Evolutionary conservation across 1,284 basidiomycete genomes (phyloP).

Genomic region (Ceratobasidium sp.): DNA sequence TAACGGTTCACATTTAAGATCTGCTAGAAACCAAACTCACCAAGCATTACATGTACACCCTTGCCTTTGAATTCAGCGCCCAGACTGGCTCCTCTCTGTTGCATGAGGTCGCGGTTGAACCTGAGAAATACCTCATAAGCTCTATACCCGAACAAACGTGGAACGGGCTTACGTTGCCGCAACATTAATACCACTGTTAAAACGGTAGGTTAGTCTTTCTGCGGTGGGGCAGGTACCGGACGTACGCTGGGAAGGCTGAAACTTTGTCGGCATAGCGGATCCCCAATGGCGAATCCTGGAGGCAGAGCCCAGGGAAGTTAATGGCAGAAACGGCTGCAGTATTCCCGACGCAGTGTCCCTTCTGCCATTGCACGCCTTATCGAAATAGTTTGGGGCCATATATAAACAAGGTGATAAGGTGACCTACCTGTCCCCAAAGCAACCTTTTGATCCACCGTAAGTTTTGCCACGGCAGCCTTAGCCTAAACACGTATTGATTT

Average conservation of each 20-base stretch:
- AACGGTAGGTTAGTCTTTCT: not conserved
- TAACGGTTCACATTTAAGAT: not conserved
- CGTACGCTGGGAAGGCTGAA: conserved; percentile 77
- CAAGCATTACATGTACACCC: conserved; percentile 74
- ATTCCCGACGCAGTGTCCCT: conserved; percentile 75
- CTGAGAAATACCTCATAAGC: conserved; percentile 51
- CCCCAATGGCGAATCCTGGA: conserved; percentile 70
- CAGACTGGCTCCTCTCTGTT: conserved; percentile 72
- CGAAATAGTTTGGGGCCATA: conserved; percentile 22
- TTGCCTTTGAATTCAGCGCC: conserved; percentile 79
- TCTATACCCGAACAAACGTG: not conserved
- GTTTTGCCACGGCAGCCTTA: conserved; percentile 62
- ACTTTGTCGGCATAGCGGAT: conserved; percentile 73
- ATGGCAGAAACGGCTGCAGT: conserved; percentile 71
- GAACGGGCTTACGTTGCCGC: conserved; percentile 68
- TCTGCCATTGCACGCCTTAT: conserved; percentile 63
- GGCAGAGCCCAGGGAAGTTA: conserved; percentile 76
- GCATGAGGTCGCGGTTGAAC: conserved; percentile 78
- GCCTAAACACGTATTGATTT: conserved; percentile 56
- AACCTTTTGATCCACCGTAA: conserved; percentile 69
- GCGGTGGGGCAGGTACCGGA: not conserved
- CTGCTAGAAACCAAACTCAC: conserved; percentile 50
- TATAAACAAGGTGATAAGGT: not conserved
- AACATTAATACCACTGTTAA: conserved; percentile 73
- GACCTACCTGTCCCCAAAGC: conserved; percentile 67